Evolutionary conservation across 768 basidiomycete species (phyloP).

Genomic region (Hemileccinum rubropunctum): DNA sequence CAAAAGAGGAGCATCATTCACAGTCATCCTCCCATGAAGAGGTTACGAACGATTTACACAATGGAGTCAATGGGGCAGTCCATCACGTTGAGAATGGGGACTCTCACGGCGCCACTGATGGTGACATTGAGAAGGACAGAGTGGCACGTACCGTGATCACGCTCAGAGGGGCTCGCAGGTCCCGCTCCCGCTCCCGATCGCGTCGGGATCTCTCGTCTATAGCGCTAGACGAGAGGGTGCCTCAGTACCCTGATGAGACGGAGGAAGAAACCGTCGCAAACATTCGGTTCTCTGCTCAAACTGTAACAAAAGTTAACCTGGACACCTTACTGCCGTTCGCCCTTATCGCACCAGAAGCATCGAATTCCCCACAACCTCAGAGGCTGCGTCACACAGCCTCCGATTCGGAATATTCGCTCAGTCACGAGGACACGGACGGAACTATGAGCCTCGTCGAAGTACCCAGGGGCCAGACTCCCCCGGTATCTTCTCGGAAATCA

Average conservation of each 20-base stretch:
- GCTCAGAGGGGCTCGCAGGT: constrained; percentile 43
- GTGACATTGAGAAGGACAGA: constrained; percentile 51
- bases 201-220: constrained; percentile 64
- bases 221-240: constrained; percentile 56
- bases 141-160: constrained; percentile 75
- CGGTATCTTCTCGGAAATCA: constrained; percentile 37
- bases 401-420: constrained; percentile 19
- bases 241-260: constrained; percentile 50
- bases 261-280: constrained; percentile 73
- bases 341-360: constrained; percentile 69
- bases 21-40: constrained; percentile 18
- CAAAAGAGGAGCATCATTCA: constrained; percentile 8
- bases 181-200: constrained; percentile 71
- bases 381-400: constrained; percentile 11
- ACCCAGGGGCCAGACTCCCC: constrained; percentile 34
- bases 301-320: constrained; percentile 60
- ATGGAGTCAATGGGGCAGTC: constrained; percentile 28
- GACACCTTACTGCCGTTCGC: constrained; percentile 70
- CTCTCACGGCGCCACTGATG: constrained; percentile 32
- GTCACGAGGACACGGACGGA: constrained; percentile 18
- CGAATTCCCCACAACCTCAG: constrained; percentile 35
- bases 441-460: constrained; percentile 23
- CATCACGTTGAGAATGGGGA: constrained; percentile 30
- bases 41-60: constrained; percentile 14
- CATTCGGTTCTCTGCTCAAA: constrained; percentile 71